These are phyloP conservation scores for Phytophthora cactorum DNA, from an alignment of 352 stramenopile species.

Conservation along the genomic window DNA sequence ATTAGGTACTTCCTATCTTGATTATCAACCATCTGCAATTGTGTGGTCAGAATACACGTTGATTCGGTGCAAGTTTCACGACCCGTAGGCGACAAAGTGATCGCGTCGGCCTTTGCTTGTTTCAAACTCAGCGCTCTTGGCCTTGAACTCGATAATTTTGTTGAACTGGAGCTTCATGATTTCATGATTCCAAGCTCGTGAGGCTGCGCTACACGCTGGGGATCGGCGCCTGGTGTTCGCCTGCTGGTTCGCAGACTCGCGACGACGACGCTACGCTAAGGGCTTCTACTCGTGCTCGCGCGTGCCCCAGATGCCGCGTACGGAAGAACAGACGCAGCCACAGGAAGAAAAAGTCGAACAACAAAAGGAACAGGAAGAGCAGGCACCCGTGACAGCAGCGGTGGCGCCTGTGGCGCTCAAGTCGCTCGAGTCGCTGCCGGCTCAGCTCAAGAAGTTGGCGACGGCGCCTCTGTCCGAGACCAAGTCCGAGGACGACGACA, in stretches of 20 bases:
- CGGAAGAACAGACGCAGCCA: too few species aligned
- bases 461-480: constrained; percentile 50
- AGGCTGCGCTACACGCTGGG: constrained; percentile 30
- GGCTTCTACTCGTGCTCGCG: constrained; percentile 37
- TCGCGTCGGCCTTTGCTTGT: too few species aligned
- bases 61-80: too few species aligned
- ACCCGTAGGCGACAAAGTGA: too few species aligned
- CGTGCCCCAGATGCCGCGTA: constrained; percentile 11
- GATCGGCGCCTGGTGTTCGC: constrained; percentile 12
- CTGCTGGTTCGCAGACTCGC: constrained; percentile 31
- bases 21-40: too few species aligned
- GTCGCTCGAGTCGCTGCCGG: constrained; percentile 17
- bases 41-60: too few species aligned
- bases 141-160: too few species aligned
- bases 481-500: constrained; percentile 61
- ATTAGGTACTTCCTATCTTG: not conserved
- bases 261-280: constrained; percentile 34
- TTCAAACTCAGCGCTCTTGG: too few species aligned
- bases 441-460: constrained; percentile 24
- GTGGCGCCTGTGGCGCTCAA: constrained; percentile 1
- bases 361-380: constrained; percentile 1
- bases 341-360: too few species aligned
- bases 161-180: too few species aligned
- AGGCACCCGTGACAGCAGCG: not conserved
- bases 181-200: constrained; percentile 13